These are phyloP conservation scores for Jaapia argillacea DNA, from an alignment of 768 basidiomycete species.

Conservation along the genomic window DNA sequence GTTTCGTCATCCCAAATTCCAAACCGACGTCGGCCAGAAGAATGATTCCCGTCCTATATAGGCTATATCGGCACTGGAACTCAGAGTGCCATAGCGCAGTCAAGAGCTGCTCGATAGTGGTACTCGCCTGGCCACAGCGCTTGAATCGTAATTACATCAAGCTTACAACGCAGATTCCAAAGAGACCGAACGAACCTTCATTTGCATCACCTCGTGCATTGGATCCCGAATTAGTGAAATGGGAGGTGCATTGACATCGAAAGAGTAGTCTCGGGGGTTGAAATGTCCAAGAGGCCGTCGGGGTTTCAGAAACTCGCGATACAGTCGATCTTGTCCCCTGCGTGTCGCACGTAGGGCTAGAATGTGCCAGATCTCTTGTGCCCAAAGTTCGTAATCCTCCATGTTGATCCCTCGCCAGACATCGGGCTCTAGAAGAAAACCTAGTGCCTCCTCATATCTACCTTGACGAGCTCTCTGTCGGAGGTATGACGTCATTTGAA, in stretches of 20 bases:
- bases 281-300: slow-evolving; percentile 47
- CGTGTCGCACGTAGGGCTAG: slow-evolving; percentile 59
- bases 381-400: slow-evolving; percentile 63
- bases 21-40: slow-evolving; percentile 71
- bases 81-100: slow-evolving; percentile 74
- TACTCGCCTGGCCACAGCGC: slow-evolving; percentile 55
- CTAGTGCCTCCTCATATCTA: slow-evolving; percentile 47
- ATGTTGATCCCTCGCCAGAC: slow-evolving; percentile 60
- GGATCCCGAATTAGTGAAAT: slow-evolving; percentile 30
- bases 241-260: slow-evolving; percentile 24
- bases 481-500: not conserved
- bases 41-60: slow-evolving; percentile 61
- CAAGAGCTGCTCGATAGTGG: slow-evolving; percentile 55
- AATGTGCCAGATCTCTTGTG: slow-evolving; percentile 69
- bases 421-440: slow-evolving; percentile 53
- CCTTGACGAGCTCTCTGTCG: slow-evolving; percentile 61
- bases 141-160: slow-evolving; percentile 14
- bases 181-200: slow-evolving; percentile 21
- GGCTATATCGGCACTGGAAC: slow-evolving; percentile 56
- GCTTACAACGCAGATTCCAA: not conserved
- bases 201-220: slow-evolving; percentile 31
- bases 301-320: slow-evolving; percentile 53
- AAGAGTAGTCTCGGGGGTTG: slow-evolving; percentile 47
- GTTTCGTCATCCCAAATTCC: slow-evolving; percentile 67
- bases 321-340: slow-evolving; percentile 59